Evolutionary conservation across 176 grass and related monocot species (phyloP), one percentile per base, ranked within the genome.

Genomic region (Aegilops speltoides): DNA sequence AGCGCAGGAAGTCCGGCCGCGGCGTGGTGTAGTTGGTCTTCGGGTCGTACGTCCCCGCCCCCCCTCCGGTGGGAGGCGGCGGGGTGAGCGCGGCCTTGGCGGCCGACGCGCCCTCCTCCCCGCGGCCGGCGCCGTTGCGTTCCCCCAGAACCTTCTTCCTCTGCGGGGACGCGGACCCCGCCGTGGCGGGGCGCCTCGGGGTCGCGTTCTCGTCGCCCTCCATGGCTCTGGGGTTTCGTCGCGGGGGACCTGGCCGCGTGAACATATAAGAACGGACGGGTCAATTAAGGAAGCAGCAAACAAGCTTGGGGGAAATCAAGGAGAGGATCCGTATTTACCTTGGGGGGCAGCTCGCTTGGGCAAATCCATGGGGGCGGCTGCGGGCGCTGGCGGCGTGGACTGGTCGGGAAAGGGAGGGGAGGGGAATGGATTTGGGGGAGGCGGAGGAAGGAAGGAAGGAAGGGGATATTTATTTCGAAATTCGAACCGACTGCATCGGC

Each of bases 11-110:
- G 17, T 89, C 82, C 6, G 93, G 95, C 72, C 95, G 90, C 26
- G 89, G 91, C 11, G 83, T 90, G 68, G 91, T 93, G 80, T 87
- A 98, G 89, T 98, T 95, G 4, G 87, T 95, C 90, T 87, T 78
- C 3, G 95, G 95, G 48, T 98, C 83, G 83, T 98, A 95, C 70
- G 91, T 13, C 61, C 89, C 76, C 46, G 60, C 22, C 67, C 68
- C 60, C 60, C 46, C 71, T 1, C 79, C 37, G 15, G 83, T 24
- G 72, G 75, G 65, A 29, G 83, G 67, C 11, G 79, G 66, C 66
- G 79, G 64, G 82, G 43, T 82, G 41, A 32, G 73, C 25, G 14
- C 43, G 28, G 56, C 52, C 68, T 87, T 84, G 24, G 41, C 20
- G 17, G 79, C 22, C 50, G 79, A 52, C 54, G 66, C 10, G 43